A percentile compares a stretch with the other conserved stretches of the same genome.
Conservation (phyloP, 768 basidiomycete genomes). For the Kondoa malvinella region DNA sequence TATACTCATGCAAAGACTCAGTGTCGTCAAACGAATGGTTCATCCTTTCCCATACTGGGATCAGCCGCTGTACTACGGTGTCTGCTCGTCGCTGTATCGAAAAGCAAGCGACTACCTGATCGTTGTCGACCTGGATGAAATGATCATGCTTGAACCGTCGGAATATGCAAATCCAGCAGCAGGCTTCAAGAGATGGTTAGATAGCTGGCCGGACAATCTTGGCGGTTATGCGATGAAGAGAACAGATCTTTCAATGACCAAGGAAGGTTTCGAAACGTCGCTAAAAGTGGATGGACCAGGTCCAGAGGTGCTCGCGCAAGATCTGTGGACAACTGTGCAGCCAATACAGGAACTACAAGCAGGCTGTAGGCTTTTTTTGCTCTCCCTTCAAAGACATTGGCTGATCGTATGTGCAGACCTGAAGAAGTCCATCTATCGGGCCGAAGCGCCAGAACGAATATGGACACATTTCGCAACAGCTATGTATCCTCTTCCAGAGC, state of each 20-base stretch:
- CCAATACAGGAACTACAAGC: neutral
- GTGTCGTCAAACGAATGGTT: neutral
- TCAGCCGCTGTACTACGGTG: neutral
- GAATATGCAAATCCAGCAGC: neutral
- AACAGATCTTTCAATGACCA: neutral
- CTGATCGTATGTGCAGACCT: neutral
- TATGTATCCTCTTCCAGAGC: neutral
- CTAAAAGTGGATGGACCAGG: neutral
- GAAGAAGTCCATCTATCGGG: neutral
- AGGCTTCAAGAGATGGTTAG: neutral
- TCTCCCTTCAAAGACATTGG: neutral
- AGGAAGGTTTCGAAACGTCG: neutral
- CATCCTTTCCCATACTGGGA: neutral
- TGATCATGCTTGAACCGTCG: neutral
- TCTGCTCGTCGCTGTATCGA: neutral
- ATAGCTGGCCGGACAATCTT: neutral
- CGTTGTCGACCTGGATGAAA: neutral
- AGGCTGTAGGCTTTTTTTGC: neutral
- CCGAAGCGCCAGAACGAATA: neutral
- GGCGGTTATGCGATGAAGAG: neutral
- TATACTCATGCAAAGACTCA: neutral
- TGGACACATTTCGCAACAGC: neutral
- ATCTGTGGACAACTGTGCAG: neutral
- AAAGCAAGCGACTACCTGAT: neutral
- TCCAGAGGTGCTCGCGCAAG: neutral